Evolutionary conservation across 2,329 filamentous ascomycete species (phyloP).

Genomic region (Gliomastix tumulicola): DNA sequence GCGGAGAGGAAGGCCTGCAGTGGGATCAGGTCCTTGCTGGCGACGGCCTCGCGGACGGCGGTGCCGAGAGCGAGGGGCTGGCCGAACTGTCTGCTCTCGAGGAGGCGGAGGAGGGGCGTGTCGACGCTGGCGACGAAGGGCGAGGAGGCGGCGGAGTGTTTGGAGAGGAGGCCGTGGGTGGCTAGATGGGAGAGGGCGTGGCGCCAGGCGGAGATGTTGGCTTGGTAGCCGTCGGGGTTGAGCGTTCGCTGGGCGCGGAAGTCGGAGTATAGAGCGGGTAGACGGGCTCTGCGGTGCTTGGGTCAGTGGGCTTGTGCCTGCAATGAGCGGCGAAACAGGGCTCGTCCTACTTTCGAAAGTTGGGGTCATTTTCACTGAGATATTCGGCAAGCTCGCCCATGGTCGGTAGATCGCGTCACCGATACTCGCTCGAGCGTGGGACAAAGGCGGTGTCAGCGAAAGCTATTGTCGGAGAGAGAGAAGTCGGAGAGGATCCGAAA

Average conservation of each 20-base stretch:
- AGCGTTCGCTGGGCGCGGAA: conserved; percentile 66
- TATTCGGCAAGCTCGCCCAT: conserved; percentile 67
- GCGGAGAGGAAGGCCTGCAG: conserved; percentile 59
- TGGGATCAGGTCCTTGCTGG: conserved; percentile 62
- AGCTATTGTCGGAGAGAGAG: too few relatives aligned
- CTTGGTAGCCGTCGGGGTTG: conserved; percentile 79
- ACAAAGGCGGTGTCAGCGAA: too few relatives aligned
- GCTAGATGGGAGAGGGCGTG: conserved; percentile 65
- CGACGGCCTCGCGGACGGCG: conserved; percentile 69
- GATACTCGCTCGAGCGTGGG: too few relatives aligned
- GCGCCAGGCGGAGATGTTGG: conserved; percentile 76
- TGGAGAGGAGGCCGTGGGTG: conserved; percentile 48
- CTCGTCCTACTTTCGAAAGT: conserved; percentile 55
- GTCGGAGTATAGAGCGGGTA: conserved; percentile 84
- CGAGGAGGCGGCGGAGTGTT: conserved; percentile 30
- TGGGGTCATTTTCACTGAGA: conserved; percentile 51
- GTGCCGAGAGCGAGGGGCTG: conserved; percentile 73
- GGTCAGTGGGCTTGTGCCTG: too few relatives aligned
- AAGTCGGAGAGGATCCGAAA: too few relatives aligned
- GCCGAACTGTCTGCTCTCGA: conserved; percentile 74
- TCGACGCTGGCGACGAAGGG: conserved; percentile 47
- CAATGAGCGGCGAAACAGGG: background rate
- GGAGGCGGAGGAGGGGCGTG: conserved; percentile 58
- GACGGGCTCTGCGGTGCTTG: conserved; percentile 50
- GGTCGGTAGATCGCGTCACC: too few relatives aligned